Conservation (phyloP, 2,329 filamentous ascomycete genomes). For the Trichoderma arundinaceum region DNA sequence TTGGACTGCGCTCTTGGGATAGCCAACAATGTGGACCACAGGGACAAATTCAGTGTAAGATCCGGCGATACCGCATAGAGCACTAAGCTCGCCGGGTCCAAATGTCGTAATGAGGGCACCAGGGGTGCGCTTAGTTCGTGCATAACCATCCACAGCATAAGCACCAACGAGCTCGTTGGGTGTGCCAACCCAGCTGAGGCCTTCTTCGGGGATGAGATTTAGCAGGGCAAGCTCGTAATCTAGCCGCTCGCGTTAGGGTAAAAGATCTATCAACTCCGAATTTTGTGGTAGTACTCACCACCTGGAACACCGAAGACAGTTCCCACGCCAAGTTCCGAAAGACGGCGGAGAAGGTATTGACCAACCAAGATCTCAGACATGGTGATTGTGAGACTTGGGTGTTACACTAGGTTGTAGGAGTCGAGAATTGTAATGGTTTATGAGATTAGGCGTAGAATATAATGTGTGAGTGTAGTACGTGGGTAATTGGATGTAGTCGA, state of each 20-base stretch:
- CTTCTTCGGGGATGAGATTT: not conserved
- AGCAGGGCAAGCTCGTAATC: conserved; percentile 24
- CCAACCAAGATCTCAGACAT: conserved; percentile 18
- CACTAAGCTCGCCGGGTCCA: conserved; percentile 17
- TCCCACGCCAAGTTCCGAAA: conserved; percentile 17
- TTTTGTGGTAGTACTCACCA: not conserved
- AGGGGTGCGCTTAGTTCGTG: conserved; percentile 12
- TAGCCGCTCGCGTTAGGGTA: no score
- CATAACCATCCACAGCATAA: conserved; percentile 27
- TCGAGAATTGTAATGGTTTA: no score
- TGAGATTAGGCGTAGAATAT: no score
- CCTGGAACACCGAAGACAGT: conserved; percentile 25
- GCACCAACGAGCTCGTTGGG: conserved; percentile 23
- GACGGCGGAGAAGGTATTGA: conserved; percentile 15
- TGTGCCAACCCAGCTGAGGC: conserved; percentile 13
- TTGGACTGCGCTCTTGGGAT: conserved; percentile 12
- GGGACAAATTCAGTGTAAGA: conserved; percentile 20
- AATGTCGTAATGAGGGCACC: conserved; percentile 17
- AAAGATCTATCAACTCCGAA: no score
- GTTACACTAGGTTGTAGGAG: no score
- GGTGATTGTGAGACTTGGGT: no score
- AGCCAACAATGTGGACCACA: conserved; percentile 24
- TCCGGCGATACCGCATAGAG: conserved; percentile 21
- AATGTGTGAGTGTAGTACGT: no score
- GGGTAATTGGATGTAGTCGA: no score